Evolutionary conservation across 129 eudicot genomes (phyloP).

Genomic region (Chrysanthemum seticuspe): DNA sequence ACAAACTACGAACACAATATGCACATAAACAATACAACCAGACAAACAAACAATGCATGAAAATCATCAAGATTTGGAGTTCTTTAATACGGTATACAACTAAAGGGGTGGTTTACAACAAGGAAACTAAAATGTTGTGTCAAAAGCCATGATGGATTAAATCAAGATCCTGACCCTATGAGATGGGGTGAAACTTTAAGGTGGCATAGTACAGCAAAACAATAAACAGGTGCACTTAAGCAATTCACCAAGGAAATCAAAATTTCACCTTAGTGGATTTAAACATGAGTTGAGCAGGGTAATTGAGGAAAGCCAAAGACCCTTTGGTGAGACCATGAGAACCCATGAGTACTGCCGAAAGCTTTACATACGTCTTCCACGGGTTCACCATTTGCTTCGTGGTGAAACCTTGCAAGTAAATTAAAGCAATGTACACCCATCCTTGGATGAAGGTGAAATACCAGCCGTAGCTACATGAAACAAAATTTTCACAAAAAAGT

Average conservation of each 20-base stretch:
- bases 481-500: conserved; percentile 4
- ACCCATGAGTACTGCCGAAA: conserved; percentile 93
- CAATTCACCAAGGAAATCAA: conserved; percentile 5
- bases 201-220: background rate
- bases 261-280: conserved; percentile 83
- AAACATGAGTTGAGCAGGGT: conserved; percentile 94
- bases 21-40: background rate
- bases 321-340: conserved; percentile 97
- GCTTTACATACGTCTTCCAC: conserved; percentile 87
- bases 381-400: conserved; percentile 95
- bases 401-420: conserved; percentile 84
- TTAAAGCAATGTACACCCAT: conserved; percentile 70
- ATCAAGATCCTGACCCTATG: background rate
- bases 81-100: background rate
- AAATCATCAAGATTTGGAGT: conserved; percentile 1
- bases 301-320: conserved; percentile 78
- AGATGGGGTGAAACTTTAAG: background rate
- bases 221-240: background rate
- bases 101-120: background rate
- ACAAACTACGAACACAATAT: too few species aligned
- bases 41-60: background rate
- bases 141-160: too few species aligned
- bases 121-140: background rate
- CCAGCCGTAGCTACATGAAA: conserved; percentile 73
- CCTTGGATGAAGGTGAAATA: conserved; percentile 90